These are phyloP conservation scores for Elasticomyces elasticus DNA, from an alignment of 495 filamentous ascomycete species.

Conservation along the genomic window DNA sequence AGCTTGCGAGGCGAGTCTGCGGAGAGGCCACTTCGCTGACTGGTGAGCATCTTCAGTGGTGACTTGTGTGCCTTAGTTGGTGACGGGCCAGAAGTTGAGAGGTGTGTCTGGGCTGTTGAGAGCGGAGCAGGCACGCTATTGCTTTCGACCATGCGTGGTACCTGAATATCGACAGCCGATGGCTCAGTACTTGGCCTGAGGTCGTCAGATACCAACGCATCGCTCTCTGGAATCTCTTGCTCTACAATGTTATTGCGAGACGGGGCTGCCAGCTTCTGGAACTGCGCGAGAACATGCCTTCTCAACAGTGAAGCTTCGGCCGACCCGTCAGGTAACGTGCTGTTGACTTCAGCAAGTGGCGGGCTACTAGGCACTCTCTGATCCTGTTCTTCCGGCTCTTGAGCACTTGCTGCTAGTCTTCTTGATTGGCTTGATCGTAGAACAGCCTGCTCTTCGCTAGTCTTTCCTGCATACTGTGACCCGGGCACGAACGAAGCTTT, in stretches of 20 bases:
- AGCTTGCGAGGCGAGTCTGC: conserved; percentile 15
- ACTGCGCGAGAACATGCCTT: background rate
- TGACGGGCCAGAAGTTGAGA: conserved; percentile 13
- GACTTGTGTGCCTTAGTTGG: conserved; percentile 8
- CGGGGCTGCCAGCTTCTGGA: background rate
- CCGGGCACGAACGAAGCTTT: conserved; percentile 16
- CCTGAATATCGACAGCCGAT: background rate
- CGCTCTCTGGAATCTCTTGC: conserved; percentile 18
- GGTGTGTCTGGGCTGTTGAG: conserved; percentile 22
- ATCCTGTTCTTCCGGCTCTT: background rate
- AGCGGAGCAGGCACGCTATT: conserved; percentile 9
- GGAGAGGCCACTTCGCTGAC: conserved; percentile 11
- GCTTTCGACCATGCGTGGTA: background rate
- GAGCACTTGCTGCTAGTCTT: background rate
- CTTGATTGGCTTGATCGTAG: background rate
- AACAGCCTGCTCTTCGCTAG: conserved; percentile 11
- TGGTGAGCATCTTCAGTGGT: conserved; percentile 9
- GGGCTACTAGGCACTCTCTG: conserved; percentile 20
- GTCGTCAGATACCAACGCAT: background rate
- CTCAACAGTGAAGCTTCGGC: conserved; percentile 7
- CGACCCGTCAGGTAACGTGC: conserved; percentile 2
- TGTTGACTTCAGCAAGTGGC: conserved; percentile 1
- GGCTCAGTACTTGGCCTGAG: background rate
- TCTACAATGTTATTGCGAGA: background rate
- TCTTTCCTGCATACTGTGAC: conserved; percentile 21